Evolutionary conservation across 192 early-diverging fungal genomes (phyloP), one percentile per base, ranked within the genome.

Genomic region (Gamsiella multidivaricata): DNA sequence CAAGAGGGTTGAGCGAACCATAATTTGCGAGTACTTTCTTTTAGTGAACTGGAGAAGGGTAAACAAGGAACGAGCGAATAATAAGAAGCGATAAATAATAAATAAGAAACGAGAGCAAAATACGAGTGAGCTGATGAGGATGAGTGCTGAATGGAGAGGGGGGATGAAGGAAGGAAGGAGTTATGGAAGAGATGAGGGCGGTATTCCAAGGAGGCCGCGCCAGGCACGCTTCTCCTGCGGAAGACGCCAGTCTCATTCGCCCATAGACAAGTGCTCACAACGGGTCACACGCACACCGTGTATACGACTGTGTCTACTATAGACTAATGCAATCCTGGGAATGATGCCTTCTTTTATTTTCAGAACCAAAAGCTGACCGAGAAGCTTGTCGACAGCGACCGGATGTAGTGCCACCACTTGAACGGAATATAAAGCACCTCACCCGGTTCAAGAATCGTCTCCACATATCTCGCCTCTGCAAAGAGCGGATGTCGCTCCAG

Each of bases 351-450:
- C 14, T 52, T 32, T 32, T 32, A 54, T 32, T 54, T 5, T 80
- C 79, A 94, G 69, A 95, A 97, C 95, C 95, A 97, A 67, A 94
- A 92, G 68, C 93, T 94, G 10, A 97, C 85, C 70, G 94, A 95
- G 47, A 93, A 91, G 62, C 94, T 96, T 4, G 79, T 82, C 10
- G 82, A 87, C 31, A 94, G 73, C 11, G 93, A 91, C 54, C 86
- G 82, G 31, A 97, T 92, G 70, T 91, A 94, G 69, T 97, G 95
- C 95, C 95, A 97, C 92, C 94, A 97, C 6, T 90, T 85, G 81
- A 93, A 90, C 28, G 96, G 96, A 52, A 97, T 95, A 63, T 93
- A 96, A 1, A 97, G 80, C 69, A 95, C 26, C 54, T 97, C 93
- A 0, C 96, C 93, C 12, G 93, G 89, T 23, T 64, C 61, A 20